Base-by-base conservation (phyloP, 192 early-diverging fungal species). In the Phycomyces blakesleeanus region DNA sequence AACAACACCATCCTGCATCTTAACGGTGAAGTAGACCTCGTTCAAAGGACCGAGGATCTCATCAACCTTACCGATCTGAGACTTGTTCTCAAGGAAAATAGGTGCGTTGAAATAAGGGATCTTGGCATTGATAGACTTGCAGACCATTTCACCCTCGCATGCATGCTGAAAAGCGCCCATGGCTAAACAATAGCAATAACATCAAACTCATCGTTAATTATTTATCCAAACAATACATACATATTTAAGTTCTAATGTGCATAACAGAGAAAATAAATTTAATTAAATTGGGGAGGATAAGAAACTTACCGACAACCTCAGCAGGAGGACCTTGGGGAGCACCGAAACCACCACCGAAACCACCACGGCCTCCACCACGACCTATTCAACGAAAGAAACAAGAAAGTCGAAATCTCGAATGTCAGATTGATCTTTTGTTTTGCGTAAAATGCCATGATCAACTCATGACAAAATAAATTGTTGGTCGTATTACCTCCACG, bases 91-190 rank as follows among this genome's bases (percentile, higher is more conserved):
- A 34, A 96, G 83, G 82, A 87, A 99, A 61, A 99, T 95, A 50
- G 97, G 95, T 1, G 97, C 97, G 72, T 97, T 99, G 83, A 99
- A 99, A 81, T 96, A 99, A 22, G 97, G 97, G 67, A 99, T 89
- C 76, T 98, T 91, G 51, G 78, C 63, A 78, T 91, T 94, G 60
- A 87, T 89, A 26, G 90, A 93, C 65, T 83, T 84, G 79, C 93
- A 97, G 29, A 99, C 95, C 84, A 97, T 94, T 78, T 99, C 93
- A 57, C 93, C 94, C 74, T 99, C 94, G 73, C 97, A 99, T 39
- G 89, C 83, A 74, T 99, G 95, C 79, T 93, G 78, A 72, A 93
- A 97, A 39, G 81, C 65, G 44, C 97, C 97, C 80, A 97, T 88
- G 59, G 87, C 91, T 92, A 60, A 51, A 15, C 15, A 18, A 18